Evolutionary conservation across 306 rosid genomes (phyloP).

Genomic region (Begonia peltatifolia): DNA sequence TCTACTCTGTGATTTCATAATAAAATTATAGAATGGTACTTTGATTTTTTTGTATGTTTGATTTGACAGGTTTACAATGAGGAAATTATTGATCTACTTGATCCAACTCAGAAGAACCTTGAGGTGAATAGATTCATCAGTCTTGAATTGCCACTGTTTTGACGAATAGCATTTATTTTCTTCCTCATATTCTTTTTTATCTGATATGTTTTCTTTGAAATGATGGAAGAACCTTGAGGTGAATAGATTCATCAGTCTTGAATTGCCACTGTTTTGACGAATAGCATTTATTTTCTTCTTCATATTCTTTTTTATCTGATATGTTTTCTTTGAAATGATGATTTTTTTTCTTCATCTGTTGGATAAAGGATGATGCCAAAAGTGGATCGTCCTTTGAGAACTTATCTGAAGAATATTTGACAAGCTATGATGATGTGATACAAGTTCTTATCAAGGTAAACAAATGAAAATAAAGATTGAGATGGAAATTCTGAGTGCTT

Average conservation of each 20-base stretch:
- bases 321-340: too few relatives aligned
- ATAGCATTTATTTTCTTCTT: not conserved
- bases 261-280: too few relatives aligned
- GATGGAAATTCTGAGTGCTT: too few relatives aligned
- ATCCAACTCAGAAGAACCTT: constrained; percentile 51
- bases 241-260: not conserved
- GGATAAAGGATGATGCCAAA: constrained; percentile 69
- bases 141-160: too few relatives aligned
- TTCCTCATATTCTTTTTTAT: not conserved
- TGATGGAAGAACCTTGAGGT: constrained; percentile 65
- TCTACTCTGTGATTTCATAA: too few relatives aligned
- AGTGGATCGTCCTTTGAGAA: constrained; percentile 56
- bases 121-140: constrained; percentile 30
- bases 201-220: not conserved
- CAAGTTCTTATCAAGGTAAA: constrained; percentile 79
- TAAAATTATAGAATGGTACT: too few relatives aligned
- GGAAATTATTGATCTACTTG: constrained; percentile 38
- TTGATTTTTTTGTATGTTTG: not conserved
- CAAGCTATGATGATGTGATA: constrained; percentile 78
- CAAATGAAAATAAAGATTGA: not conserved
- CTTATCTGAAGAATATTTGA: constrained; percentile 81
- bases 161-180: not conserved
- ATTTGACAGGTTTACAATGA: constrained; percentile 32
- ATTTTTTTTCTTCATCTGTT: constrained; percentile 12
- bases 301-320: not conserved